A percentile compares a stretch with the other conserved stretches of the same genome.
phyloP scores from a whole-genome alignment of 73 alveolate species.

The Paramecium pentaurelia region DNA sequence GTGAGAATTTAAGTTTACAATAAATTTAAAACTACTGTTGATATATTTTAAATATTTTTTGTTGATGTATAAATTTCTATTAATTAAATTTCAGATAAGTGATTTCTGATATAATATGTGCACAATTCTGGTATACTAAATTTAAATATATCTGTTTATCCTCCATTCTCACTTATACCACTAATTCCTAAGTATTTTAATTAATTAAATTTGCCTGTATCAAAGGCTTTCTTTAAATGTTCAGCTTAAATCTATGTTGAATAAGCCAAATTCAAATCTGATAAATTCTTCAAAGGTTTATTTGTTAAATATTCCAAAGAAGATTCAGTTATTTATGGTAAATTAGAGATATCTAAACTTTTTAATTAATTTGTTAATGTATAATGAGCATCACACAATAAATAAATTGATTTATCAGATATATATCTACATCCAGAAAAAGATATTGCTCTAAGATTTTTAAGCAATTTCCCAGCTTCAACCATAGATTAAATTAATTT shows the following conservation, averaged over 20 bases:
- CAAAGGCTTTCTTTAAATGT: conserved; percentile 1
- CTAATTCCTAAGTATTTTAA: background rate
- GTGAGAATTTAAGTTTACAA: background rate
- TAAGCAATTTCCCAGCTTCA: background rate
- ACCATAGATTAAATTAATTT: background rate
- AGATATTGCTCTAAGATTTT: background rate
- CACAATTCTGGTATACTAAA: conserved; percentile 33
- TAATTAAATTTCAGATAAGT: background rate
- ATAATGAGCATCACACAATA: background rate
- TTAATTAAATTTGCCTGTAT: conserved; percentile 8
- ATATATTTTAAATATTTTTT: background rate
- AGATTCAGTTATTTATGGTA: background rate
- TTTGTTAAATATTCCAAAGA: background rate
- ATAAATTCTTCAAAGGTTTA: background rate
- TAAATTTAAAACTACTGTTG: background rate
- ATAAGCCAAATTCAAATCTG: conserved; percentile 4
- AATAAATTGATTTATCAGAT: conserved; percentile 2
- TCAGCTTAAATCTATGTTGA: background rate
- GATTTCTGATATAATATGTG: background rate
- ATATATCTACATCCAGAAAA: background rate
- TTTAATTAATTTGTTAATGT: background rate
- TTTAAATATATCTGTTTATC: conserved; percentile 2
- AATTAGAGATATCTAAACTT: background rate
- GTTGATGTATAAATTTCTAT: background rate
- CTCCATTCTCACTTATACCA: background rate